A percentile compares a stretch with the other conserved stretches of the same genome.
These are phyloP conservation scores for Alternaria atra DNA, from an alignment of 2,329 filamentous ascomycete genomes.

Conservation along the genomic window DNA sequence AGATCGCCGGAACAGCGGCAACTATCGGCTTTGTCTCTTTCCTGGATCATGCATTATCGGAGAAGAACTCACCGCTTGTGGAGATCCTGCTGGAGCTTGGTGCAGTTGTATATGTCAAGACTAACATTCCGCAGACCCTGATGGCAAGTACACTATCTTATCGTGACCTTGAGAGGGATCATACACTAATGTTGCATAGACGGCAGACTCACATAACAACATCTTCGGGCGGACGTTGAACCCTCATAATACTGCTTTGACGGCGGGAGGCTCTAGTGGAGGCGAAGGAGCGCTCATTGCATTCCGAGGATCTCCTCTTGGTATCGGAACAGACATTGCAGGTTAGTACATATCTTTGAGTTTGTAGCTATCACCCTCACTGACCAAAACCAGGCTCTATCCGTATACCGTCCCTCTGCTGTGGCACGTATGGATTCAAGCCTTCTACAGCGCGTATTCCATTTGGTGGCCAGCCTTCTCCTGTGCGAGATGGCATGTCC, in stretches of 20 bases:
- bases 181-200: slow-evolving; percentile 50
- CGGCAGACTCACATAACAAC: slow-evolving; percentile 67
- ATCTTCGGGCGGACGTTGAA: slow-evolving; percentile 68
- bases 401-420: slow-evolving; percentile 64
- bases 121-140: slow-evolving; percentile 71
- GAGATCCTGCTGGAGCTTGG: slow-evolving; percentile 66
- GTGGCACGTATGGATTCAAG: slow-evolving; percentile 58
- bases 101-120: slow-evolving; percentile 72
- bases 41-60: slow-evolving; percentile 61
- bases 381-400: slow-evolving; percentile 42
- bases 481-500: neutral
- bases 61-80: slow-evolving; percentile 62
- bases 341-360: neutral
- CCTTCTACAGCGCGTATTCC: slow-evolving; percentile 62
- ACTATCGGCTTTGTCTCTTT: slow-evolving; percentile 67
- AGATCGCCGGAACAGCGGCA: slow-evolving; percentile 63
- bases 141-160: slow-evolving; percentile 59
- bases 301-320: slow-evolving; percentile 65
- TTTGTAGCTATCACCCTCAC: neutral
- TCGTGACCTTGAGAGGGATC: slow-evolving; percentile 25
- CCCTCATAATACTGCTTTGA: slow-evolving; percentile 65
- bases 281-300: slow-evolving; percentile 70
- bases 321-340: slow-evolving; percentile 69
- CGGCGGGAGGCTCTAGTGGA: slow-evolving; percentile 69
- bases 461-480: slow-evolving; percentile 32